Evolutionary conservation across 1,284 basidiomycete species (phyloP), one percentile per base, ranked within the genome.

Genomic region (Heterobasidion annosum): DNA sequence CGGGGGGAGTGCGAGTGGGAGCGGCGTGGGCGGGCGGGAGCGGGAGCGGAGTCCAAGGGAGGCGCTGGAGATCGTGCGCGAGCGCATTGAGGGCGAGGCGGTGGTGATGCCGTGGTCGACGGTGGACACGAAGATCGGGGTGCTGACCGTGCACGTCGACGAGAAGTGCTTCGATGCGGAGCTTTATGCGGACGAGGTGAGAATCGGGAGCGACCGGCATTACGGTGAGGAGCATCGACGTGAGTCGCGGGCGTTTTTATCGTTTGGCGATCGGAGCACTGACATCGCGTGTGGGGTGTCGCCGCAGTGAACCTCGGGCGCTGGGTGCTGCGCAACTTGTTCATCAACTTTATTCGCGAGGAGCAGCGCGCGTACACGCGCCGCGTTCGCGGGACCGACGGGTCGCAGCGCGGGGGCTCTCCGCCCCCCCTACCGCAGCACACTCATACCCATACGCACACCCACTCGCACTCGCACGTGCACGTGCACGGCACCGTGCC

Each of bases 151-250:
- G 3, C 93, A 98, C 70, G 66, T 99, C 45, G 90, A 83, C 54
- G 92, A 97, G 62, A 73, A 80, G 49, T 92, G 88, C 61, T 98
- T 98, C 67, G 94, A 98, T 57, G 91, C 92, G 9, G 97, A 99
- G 70, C 84, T 96, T 3, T 98, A 97, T 66, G 84, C 89, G 3
- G 95, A 98, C 67, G 96, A 99, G 69, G 83, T 84, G 53, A 90
- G 83, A 25, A 83, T 82, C 67, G 73, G 67, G 8, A 70, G 73
- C 34, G 79, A 84, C 54, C 73, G 74, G 25, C 71, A 74, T 50
- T 79, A 83, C 59, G 81, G 75, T 49, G 91, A 94, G 50, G 95
- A 98, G 64, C 76, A 84, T 12, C 80, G 91, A 68, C 65, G 92
- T 94, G 61, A 66, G 88, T 82, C 51, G 50, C 56, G 50, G 66